A percentile compares a stretch with the other conserved stretches of the same genome.
phyloP scores from a whole-genome alignment of 108 stramenopile species.

The Parmales sp. region DNA sequence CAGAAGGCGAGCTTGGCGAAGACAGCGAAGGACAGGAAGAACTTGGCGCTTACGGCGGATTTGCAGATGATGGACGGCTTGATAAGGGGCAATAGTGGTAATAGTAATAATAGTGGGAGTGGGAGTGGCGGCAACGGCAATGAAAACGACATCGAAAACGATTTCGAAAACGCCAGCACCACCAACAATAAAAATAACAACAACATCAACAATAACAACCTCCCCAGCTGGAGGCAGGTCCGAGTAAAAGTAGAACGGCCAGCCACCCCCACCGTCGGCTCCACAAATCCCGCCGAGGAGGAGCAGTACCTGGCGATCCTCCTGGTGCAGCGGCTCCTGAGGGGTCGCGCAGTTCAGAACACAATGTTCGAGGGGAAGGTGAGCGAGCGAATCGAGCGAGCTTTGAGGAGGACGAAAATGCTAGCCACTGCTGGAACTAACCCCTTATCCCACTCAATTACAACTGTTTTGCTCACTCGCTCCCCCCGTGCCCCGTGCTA shows the following conservation, averaged over 20 bases:
- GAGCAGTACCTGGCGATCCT: constrained; percentile 12
- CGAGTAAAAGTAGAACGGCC: constrained; percentile 18
- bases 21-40: not conserved
- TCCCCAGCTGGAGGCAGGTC: constrained; percentile 15
- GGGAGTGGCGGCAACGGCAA: too few relatives aligned
- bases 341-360: constrained; percentile 43
- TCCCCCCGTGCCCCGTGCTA: too few relatives aligned
- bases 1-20: not conserved
- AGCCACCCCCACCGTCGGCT: constrained; percentile 16
- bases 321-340: constrained; percentile 28
- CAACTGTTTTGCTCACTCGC: too few relatives aligned
- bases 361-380: constrained; percentile 35
- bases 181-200: not conserved
- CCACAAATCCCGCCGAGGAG: constrained; percentile 6
- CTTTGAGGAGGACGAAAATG: too few relatives aligned
- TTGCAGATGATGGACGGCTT: constrained; percentile 4
- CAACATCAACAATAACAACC: not conserved
- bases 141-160: not conserved
- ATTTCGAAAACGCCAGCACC: not conserved
- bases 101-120: not conserved
- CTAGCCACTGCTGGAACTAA: too few relatives aligned
- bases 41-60: constrained; percentile 5
- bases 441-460: too few relatives aligned
- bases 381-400: too few relatives aligned
- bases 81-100: not conserved